A percentile compares a stretch with the other conserved stretches of the same genome.
Evolutionary conservation across 768 basidiomycete genomes (phyloP).

Genomic region (Macrocybe gigantea): DNA sequence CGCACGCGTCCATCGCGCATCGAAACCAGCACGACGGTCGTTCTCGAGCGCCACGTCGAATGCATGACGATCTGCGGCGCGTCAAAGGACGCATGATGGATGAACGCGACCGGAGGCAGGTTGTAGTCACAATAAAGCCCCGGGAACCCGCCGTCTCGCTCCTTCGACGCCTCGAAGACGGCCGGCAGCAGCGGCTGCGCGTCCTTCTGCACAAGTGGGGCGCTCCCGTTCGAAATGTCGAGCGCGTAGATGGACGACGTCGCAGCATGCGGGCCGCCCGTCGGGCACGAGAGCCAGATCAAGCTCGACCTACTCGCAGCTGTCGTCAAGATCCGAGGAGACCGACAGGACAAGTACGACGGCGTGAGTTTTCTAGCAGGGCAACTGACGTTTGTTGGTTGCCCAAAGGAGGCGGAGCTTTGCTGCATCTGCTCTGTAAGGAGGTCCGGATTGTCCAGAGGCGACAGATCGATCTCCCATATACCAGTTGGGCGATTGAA

Average conservation of each 20-base stretch:
- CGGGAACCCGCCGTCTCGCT: conserved; percentile 38
- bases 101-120: conserved; percentile 36
- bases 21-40: conserved; percentile 43
- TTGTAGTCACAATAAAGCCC: conserved; percentile 54
- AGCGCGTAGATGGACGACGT: conserved; percentile 44
- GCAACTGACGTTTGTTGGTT: conserved; percentile 4
- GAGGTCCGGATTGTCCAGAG: conserved; percentile 1
- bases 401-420: too few species aligned
- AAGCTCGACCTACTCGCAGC: conserved; percentile 20
- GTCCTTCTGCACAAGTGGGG: conserved; percentile 3
- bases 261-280: conserved; percentile 57
- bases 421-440: conserved; percentile 1
- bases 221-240: conserved; percentile 22
- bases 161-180: conserved; percentile 28
- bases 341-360: conserved; percentile 45
- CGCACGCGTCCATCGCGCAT: conserved; percentile 31
- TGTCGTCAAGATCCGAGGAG: conserved; percentile 41
- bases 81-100: conserved; percentile 14
- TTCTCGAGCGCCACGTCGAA: conserved; percentile 50
- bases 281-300: conserved; percentile 48
- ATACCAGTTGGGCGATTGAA: conserved; percentile 54
- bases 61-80: conserved; percentile 31
- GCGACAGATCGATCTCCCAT: conserved; percentile 38
- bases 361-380: conserved; percentile 35
- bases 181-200: conserved; percentile 31